Base-by-base conservation (phyloP, 169 alveolate genomes). In the Plasmodium ovale region DNA sequence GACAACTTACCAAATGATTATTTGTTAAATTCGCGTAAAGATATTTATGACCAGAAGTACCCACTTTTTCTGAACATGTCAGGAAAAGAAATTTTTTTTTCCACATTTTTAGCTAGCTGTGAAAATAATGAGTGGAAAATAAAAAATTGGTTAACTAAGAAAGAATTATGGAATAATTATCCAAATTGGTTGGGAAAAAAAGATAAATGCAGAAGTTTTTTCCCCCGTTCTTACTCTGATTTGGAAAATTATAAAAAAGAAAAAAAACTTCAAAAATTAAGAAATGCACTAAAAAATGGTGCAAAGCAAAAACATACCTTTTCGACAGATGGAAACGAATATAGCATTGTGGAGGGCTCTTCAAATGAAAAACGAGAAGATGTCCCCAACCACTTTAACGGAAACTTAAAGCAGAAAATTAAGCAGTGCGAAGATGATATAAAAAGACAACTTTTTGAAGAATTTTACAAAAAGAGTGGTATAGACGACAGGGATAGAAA, bases 1-100 rank as follows among this genome's bases (percentile, higher is more conserved):
- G 90, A 82, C 42, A 82, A 82, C 51, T 31, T 82, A 27, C n/a
- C 51, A n/a, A 82, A 82, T 47, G 84, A 82, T 23, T 25, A 53
- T 59, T 51, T 82, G 42, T 19, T 77, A n/a, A 60, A 47, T 29
- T 37, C 29, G 2, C 62, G 67, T 44, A 82, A 31, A 16, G 39
- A 14, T 25, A 33, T 54, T 33, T 12, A 37, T 67, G 21, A 14
- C 23, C 37, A 51, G 19, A 12, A 21, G 29, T 44, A 2, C 21
- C 90, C 53, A 62, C 19, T 60, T 77, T 33, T 35, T 69, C 54
- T 82, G 14, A 82, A 65, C 74, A 49, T 16, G 65, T 67, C 62
- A 51, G 54, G 25, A 29, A 49, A 51, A 65, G 49, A 51, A 25
- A 68, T 67, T 33, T 33, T 42, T 33, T 27, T 49, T 1, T 27